These are phyloP conservation scores for Echinochloa phyllopogon DNA, from an alignment of 176 grass and related monocot genomes.

Conservation along the genomic window DNA sequence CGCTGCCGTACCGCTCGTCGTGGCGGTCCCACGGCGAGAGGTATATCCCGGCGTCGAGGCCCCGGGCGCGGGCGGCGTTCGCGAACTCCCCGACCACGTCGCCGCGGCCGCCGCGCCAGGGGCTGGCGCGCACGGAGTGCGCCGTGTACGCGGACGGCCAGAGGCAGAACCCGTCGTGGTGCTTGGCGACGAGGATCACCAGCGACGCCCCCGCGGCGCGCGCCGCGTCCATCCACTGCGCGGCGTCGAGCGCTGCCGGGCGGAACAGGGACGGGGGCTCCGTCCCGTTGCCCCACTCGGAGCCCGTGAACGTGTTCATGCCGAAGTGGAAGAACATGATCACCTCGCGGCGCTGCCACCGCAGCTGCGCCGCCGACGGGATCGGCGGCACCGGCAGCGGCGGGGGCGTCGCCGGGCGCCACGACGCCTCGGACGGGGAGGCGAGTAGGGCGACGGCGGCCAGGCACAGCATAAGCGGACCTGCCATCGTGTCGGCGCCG, in stretches of 20 bases:
- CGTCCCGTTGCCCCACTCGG: conserved; percentile 72
- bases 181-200: conserved; percentile 87
- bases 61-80: conserved; percentile 30
- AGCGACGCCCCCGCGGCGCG: conserved; percentile 61
- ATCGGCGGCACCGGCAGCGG: conserved; percentile 73
- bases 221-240: conserved; percentile 83
- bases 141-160: conserved; percentile 85
- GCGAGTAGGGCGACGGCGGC: neutral
- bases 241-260: conserved; percentile 56
- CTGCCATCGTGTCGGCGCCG: neutral
- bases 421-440: neutral
- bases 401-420: conserved; percentile 36
- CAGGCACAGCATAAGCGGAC: neutral
- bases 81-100: conserved; percentile 76
- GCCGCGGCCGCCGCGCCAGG: conserved; percentile 64
- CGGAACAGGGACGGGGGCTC: conserved; percentile 64
- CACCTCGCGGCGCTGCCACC: conserved; percentile 85
- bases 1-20: conserved; percentile 69
- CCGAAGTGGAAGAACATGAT: conserved; percentile 99
- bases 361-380: conserved; percentile 77
- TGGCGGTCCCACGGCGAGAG: conserved; percentile 96
- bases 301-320: conserved; percentile 97
- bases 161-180: conserved; percentile 97
- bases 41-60: conserved; percentile 76
- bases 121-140: conserved; percentile 73